Base-by-base conservation (phyloP, 352 stramenopile species). In the Peronospora tabacina region DNA sequence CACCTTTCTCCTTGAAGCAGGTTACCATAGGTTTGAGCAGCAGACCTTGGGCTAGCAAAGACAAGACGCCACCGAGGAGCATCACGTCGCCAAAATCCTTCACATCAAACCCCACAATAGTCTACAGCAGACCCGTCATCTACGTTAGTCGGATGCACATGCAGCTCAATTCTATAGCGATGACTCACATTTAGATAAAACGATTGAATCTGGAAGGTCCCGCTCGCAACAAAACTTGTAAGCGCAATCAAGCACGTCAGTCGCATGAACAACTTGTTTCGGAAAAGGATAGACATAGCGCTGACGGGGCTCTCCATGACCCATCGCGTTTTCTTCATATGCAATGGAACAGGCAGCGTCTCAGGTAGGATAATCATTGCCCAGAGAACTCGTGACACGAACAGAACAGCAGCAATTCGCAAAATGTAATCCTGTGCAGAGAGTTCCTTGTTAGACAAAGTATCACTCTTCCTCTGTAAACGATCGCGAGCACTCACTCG, bases 161-260 rank as follows among this genome's bases (percentile, higher is more conserved):
- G 36, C 1, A 15, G n/a, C 38, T 2, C 7, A 38, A 4, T 19
- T 30, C 12, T 33, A 29, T 16, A n/a, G 19, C 16, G 29, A 1
- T 3, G 8, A 53, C 63, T 57, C 51, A 85, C 74, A 47, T 89
- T 91, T 33, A 91, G 63, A 54, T 81, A 91, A 47, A 86, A 91
- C 32, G 74, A 67, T 12, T 71, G 72, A 43, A 88, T 84, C 45
- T 87, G 76, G 20, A 66, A 79, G 24, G 75, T 64, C 6, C 77
- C 77, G 12, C 62, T 80, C 26, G 51, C 50, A 9, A 82, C 71
- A 40, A 89, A 91, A 13, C 49, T 82, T 8, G 76, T 87, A 53
- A 89, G 57, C 6, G 66, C 77, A 33, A 89, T 83, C 39, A 91
- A 58, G 12, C 48, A 60, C 9, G 73, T 87, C 17, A 91, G 55